Evolutionary conservation across 306 rosid genomes (phyloP).

Genomic region (Dicorynia guianensis): DNA sequence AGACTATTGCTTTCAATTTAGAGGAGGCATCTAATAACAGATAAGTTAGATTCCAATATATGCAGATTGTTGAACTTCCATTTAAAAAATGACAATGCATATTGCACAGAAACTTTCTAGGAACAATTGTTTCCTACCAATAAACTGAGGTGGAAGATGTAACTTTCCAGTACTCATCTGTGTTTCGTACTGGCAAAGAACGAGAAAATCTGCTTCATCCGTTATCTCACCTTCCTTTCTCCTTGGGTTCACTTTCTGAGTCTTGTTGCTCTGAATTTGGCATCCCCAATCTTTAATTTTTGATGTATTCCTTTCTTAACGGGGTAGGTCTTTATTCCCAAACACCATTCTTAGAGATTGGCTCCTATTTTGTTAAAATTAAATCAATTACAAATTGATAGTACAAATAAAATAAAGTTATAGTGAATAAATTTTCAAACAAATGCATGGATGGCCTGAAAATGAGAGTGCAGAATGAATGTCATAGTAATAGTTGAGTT

Average conservation of each 20-base stretch:
- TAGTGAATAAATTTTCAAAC: constrained; percentile 11
- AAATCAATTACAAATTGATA: constrained; percentile 21
- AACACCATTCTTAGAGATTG: neutral
- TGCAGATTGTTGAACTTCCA: constrained; percentile 24
- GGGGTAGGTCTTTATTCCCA: neutral
- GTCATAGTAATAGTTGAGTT: neutral
- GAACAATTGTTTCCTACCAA: constrained; percentile 15
- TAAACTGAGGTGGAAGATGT: no score
- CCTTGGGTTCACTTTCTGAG: constrained; percentile 6
- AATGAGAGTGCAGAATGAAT: neutral
- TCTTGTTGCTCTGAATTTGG: constrained; percentile 6
- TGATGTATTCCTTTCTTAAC: constrained; percentile 25
- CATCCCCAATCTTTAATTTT: constrained; percentile 28
- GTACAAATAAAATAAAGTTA: neutral
- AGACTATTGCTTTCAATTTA: neutral
- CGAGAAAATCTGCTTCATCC: no score
- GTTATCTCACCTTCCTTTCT: neutral
- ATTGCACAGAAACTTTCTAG: constrained; percentile 8
- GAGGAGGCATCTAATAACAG: constrained; percentile 3
- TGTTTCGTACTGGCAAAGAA: constrained; percentile 14
- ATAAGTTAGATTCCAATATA: constrained; percentile 12
- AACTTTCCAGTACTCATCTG: neutral
- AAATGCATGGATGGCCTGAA: constrained; percentile 6
- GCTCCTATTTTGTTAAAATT: constrained; percentile 33
- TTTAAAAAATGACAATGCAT: constrained; percentile 23